A percentile compares a stretch with the other conserved stretches of the same genome.
Evolutionary conservation across 306 rosid species (phyloP).

Genomic region (Trifolium dubium): DNA sequence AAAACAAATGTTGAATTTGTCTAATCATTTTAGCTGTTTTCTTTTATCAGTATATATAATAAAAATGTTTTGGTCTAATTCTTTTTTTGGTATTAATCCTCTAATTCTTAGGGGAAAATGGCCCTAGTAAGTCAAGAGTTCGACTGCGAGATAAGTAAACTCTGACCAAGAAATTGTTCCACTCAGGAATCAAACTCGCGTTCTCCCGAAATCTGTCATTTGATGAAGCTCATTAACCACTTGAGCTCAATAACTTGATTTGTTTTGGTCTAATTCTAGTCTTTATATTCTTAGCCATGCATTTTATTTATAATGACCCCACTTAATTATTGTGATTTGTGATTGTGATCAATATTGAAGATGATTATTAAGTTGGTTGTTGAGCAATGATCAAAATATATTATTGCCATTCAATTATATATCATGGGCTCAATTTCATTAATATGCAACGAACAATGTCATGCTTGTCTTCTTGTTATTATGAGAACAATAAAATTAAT

Average conservation of each 20-base stretch:
- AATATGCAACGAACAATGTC: slow-evolving; percentile 38
- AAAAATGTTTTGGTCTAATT: not conserved
- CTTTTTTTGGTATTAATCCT: no score
- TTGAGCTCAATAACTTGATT: no score
- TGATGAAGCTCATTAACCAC: no score
- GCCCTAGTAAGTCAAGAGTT: no score
- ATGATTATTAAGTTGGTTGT: slow-evolving; percentile 37
- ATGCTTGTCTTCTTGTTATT: slow-evolving; percentile 34
- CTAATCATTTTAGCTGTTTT: not conserved
- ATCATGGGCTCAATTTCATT: slow-evolving; percentile 41
- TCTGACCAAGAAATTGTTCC: no score
- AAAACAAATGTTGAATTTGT: slow-evolving; percentile 24
- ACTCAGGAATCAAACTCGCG: no score
- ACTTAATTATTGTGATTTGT: slow-evolving; percentile 24
- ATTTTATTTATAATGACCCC: slow-evolving; percentile 30
- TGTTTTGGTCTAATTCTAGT: slow-evolving; percentile 12
- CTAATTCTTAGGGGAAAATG: no score
- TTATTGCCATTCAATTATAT: slow-evolving; percentile 44
- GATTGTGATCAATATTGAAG: slow-evolving; percentile 20
- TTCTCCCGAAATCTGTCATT: no score
- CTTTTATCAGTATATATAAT: not conserved
- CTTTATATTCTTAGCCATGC: slow-evolving; percentile 1
- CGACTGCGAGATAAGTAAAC: no score
- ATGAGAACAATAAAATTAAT: slow-evolving; percentile 38
- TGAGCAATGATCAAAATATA: slow-evolving; percentile 38